Evolutionary conservation across 2,329 filamentous ascomycete species (phyloP), one percentile per base, ranked within the genome.

Genomic region (Beauveria asiatica): DNA sequence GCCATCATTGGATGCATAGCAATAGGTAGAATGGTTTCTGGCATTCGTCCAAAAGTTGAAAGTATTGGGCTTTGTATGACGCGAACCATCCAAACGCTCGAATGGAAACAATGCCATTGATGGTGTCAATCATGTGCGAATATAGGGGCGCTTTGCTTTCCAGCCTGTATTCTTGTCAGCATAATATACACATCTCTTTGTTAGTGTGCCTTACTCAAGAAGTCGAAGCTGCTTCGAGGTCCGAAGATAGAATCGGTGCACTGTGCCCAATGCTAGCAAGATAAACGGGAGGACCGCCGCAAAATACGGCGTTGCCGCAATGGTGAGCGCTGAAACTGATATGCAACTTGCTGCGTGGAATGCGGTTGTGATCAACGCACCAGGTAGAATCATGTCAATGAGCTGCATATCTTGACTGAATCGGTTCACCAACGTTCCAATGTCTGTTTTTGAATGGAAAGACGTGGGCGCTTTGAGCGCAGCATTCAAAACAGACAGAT

Each of bases 61-160:
- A 27, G 23, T 17, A 17, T 48, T 27, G 3, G 13, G 21, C 23
- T 27, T 27, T 27, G 16, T 48, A 48, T 16, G 16, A 9, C 3
- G n/a, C 56, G 4, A 44, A 16, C 82, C 81, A 84, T 3, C 76
- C 76, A 60, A 81, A 83, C 1, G 81, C 78, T 21, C 81, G 75
- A 50, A 82, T 77, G 0, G 76, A 79, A 0, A 71, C 62, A 1
- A 80, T 62, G 0, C 78, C 78, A 17, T 71, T 68, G 1, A 80
- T 64, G 5, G 76, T 75, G 57, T 82, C 80, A 25, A 73, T 69
- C 19, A 75, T 70, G 23, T 67, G 67, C 0, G 69, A 70, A 48
- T 70, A 72, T 0, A 74, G 62, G 3, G 70, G 71, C 8, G 67
- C 66, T 59, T 71, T 72, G 3, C 67, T 65, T 62, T 74, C 72